Percentiles rank a stretch among this genome's conserved stretches.
Conservation (phyloP, 2,329 filamentous ascomycete genomes). For the Ophiostoma piceae region DNA sequence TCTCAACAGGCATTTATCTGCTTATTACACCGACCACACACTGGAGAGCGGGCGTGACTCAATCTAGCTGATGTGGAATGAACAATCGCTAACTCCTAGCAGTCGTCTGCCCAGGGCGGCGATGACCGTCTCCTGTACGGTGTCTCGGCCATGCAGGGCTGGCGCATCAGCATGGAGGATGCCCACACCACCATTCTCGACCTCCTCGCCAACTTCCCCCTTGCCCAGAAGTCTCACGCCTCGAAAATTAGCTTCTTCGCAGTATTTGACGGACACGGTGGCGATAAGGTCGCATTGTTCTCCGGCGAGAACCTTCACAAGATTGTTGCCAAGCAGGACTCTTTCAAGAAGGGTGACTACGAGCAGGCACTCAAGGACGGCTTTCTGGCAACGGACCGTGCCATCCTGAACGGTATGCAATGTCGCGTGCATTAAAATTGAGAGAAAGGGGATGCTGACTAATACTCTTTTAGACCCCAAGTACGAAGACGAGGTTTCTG, state of each 20-base stretch:
- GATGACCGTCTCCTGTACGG: conserved; percentile 92
- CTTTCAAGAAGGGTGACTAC: conserved; percentile 85
- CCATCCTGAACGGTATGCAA: conserved; percentile 81
- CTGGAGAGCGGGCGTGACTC: neutral
- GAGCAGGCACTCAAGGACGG: conserved; percentile 96
- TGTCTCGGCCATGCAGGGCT: conserved; percentile 98
- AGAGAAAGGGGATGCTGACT: neutral
- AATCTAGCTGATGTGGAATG: conserved; percentile 12
- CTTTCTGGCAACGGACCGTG: conserved; percentile 90
- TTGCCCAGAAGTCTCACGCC: conserved; percentile 60
- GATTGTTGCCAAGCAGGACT: conserved; percentile 90
- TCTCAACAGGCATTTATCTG: neutral
- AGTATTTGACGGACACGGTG: conserved; percentile 95
- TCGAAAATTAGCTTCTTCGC: conserved; percentile 90
- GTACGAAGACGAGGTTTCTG: conserved; percentile 96
- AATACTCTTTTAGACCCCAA: conserved; percentile 65
- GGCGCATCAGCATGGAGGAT: conserved; percentile 99
- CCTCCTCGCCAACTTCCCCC: conserved; percentile 56
- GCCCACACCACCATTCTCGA: conserved; percentile 87
- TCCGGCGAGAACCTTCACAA: conserved; percentile 88
- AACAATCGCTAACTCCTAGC: neutral
- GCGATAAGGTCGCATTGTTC: conserved; percentile 92
- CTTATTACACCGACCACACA: neutral
- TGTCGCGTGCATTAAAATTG: neutral
- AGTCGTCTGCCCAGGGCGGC: conserved; percentile 85